Evolutionary conservation across 257 asterid genomes (phyloP).

Genomic region (Rehmannia glutinosa): DNA sequence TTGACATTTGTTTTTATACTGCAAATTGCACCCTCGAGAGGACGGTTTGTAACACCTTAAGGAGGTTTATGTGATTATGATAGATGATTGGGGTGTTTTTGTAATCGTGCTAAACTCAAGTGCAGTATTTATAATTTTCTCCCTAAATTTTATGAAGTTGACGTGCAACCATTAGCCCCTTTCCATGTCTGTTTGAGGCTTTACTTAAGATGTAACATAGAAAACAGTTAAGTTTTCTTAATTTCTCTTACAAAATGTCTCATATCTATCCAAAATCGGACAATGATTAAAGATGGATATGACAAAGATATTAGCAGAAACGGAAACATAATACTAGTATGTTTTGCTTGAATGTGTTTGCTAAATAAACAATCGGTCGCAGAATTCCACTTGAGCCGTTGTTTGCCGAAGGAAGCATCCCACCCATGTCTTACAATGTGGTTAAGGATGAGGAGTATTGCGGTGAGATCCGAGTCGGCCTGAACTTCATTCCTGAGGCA

Average conservation of each 20-base stretch:
- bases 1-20: no score
- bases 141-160: no score
- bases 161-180: no score
- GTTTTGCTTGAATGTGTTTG: background rate
- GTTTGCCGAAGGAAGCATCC: slow-evolving; percentile 36
- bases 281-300: background rate
- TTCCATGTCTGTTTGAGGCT: no score
- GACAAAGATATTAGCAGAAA: background rate
- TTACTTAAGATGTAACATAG: background rate
- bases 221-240: background rate
- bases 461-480: slow-evolving; percentile 55
- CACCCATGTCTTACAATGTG: slow-evolving; percentile 36
- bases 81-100: no score
- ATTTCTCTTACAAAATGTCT: background rate
- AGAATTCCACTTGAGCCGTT: slow-evolving; percentile 46
- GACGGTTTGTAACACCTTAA: no score
- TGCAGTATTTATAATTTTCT: no score
- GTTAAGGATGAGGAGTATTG: slow-evolving; percentile 47
- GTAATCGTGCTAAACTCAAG: no score
- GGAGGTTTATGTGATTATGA: no score
- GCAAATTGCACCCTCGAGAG: no score
- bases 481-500: slow-evolving; percentile 46
- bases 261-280: background rate
- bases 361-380: background rate
- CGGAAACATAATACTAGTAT: background rate